phyloP scores from a whole-genome alignment of 139 green algal genomes.

The Closterium sp. region DNA sequence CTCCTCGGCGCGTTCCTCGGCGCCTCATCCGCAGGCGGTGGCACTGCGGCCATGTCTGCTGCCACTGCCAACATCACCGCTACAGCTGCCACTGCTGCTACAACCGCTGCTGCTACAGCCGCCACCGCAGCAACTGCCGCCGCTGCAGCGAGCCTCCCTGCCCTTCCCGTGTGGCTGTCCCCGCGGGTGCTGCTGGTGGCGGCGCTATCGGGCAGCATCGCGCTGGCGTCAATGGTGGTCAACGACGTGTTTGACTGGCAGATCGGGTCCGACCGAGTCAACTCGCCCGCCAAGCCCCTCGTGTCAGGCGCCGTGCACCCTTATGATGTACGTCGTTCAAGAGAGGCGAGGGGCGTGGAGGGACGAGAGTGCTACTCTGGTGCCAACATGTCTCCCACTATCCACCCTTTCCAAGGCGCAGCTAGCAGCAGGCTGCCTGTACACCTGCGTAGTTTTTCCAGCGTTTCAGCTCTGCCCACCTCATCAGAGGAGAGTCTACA shows the following conservation, averaged over 20 bases:
- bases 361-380: too few species aligned
- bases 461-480: not conserved
- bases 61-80: not conserved
- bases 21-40: not conserved
- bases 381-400: too few species aligned
- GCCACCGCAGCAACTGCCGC: not conserved
- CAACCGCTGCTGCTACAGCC: not conserved
- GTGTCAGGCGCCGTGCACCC: constrained; percentile 51
- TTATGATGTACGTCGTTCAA: constrained; percentile 50
- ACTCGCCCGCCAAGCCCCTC: constrained; percentile 62
- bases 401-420: not conserved
- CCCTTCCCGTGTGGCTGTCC: not conserved
- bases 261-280: constrained; percentile 55
- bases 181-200: constrained; percentile 29
- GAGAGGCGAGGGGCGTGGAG: not conserved
- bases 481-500: not conserved
- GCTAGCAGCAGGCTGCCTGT: constrained; percentile 30
- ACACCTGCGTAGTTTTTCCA: not conserved
- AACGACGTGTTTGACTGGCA: constrained; percentile 76
- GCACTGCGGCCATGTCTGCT: not conserved
- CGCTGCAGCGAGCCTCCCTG: not conserved
- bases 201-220: constrained; percentile 54
- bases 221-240: constrained; percentile 61
- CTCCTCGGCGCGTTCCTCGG: constrained; percentile 60
- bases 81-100: not conserved